Evolutionary conservation across 202 grass and related monocot species (phyloP).

Genomic region (Cymbopogon flexuosus): DNA sequence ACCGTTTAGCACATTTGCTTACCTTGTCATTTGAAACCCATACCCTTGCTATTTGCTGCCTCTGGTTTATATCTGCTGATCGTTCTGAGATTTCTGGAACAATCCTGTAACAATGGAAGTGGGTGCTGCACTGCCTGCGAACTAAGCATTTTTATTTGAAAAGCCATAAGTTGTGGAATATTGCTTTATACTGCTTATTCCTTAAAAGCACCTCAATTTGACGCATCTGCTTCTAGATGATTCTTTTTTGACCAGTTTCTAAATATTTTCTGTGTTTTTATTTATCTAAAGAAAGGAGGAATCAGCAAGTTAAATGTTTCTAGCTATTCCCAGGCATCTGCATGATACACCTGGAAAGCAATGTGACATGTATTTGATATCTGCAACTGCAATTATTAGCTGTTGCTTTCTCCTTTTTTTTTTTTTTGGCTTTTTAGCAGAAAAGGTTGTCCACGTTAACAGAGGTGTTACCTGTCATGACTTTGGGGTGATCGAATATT

Average conservation of each 20-base stretch:
- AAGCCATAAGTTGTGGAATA: not conserved
- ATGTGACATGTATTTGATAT: not conserved
- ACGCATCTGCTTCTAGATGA: not conserved
- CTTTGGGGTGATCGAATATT: not conserved
- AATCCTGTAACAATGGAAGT: not conserved
- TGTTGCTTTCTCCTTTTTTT: not conserved
- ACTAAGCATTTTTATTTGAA: conserved; percentile 20
- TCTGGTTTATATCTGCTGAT: not conserved
- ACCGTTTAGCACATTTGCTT: not conserved
- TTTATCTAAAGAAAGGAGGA: not conserved
- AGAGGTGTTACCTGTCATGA: not conserved
- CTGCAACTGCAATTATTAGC: conserved; percentile 1
- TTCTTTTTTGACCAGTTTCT: conserved; percentile 14
- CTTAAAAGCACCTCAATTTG: not conserved
- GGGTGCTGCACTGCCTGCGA: not conserved
- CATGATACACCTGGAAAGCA: not conserved
- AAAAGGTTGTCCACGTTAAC: not conserved
- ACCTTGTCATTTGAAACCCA: not conserved
- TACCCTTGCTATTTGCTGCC: not conserved
- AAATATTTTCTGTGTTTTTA: not conserved
- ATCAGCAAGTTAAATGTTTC: conserved; percentile 1
- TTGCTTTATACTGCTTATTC: not conserved
- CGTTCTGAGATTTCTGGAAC: not conserved
- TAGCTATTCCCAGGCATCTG: not conserved
- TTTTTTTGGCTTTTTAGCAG: conserved; percentile 9